Percentiles rank a stretch among this genome's conserved stretches.
Evolutionary conservation across 2,329 filamentous ascomycete genomes (phyloP).

Genomic region (Scytalidium sp.): DNA sequence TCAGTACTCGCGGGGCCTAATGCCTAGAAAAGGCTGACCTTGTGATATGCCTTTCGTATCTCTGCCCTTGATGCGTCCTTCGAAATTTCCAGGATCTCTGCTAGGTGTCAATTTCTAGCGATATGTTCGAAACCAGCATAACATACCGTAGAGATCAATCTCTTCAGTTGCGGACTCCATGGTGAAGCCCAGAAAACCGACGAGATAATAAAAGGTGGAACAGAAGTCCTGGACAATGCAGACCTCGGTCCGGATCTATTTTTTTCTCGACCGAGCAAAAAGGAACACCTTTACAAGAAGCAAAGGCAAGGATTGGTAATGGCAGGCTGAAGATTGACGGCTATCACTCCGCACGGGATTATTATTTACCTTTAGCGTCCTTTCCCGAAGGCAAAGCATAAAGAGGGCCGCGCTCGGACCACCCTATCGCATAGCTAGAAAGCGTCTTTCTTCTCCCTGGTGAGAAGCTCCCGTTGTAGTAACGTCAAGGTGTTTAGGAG

Average conservation of each 20-base stretch:
- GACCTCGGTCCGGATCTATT: not conserved
- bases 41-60: constrained; percentile 95
- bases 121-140: constrained; percentile 1
- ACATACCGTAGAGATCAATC: constrained; percentile 60
- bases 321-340: not conserved
- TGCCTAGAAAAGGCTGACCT: constrained; percentile 51
- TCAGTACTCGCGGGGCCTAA: constrained; percentile 10
- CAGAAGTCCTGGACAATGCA: not conserved
- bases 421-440: constrained; percentile 1
- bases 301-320: not conserved
- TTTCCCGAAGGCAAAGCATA: not conserved
- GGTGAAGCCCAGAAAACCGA: constrained; percentile 5
- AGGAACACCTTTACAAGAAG: not conserved
- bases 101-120: constrained; percentile 22
- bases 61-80: constrained; percentile 71
- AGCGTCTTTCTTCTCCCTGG: not conserved
- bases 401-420: constrained; percentile 10
- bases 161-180: constrained; percentile 31
- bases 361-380: not conserved
- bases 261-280: not conserved
- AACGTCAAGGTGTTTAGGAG: not conserved
- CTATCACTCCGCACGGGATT: not conserved
- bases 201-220: not conserved
- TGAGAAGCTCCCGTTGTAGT: not conserved
- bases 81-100: constrained; percentile 77